phyloP scores from a whole-genome alignment of 306 rosid species.

The Corylus heterophylla region DNA sequence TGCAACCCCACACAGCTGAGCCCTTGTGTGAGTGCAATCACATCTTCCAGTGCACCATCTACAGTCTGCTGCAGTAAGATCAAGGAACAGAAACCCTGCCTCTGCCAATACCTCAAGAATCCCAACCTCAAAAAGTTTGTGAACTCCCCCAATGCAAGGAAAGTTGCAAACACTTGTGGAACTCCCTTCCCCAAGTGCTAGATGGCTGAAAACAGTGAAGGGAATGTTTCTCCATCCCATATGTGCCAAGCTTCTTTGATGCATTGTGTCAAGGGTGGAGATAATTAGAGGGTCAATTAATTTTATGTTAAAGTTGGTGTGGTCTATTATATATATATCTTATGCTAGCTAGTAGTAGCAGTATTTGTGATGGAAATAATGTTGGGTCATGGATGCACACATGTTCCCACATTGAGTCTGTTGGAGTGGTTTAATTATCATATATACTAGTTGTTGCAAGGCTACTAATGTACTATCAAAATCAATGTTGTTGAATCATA shows the following conservation, averaged over 20 bases:
- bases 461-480: conserved; percentile 7
- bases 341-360: conserved; percentile 30
- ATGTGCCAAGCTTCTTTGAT: conserved; percentile 29
- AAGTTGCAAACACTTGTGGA: conserved; percentile 88
- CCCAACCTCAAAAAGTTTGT: conserved; percentile 91
- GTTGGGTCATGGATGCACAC: conserved; percentile 37
- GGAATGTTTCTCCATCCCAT: conserved; percentile 13
- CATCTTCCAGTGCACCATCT: conserved; percentile 74
- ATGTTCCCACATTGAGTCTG: conserved; percentile 44
- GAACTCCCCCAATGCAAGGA: conserved; percentile 89
- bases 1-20: conserved; percentile 86
- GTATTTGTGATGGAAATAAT: conserved; percentile 39
- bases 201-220: conserved; percentile 14
- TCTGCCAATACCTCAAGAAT: conserved; percentile 84
- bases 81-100: conserved; percentile 94
- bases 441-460: conserved; percentile 42
- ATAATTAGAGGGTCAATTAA: conserved; percentile 23
- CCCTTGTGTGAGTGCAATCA: conserved; percentile 86
- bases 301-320: conserved; percentile 38
- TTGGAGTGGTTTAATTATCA: conserved; percentile 39
- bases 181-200: conserved; percentile 87
- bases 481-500: conserved; percentile 37
- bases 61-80: conserved; percentile 82
- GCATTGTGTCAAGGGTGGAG: conserved; percentile 36
- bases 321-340: conserved; percentile 33